Percentiles rank a stretch among this genome's conserved stretches.
These are phyloP conservation scores for Sporopachydermia lactativora DNA, from an alignment of 805 yeast genomes.

Conservation along the genomic window DNA sequence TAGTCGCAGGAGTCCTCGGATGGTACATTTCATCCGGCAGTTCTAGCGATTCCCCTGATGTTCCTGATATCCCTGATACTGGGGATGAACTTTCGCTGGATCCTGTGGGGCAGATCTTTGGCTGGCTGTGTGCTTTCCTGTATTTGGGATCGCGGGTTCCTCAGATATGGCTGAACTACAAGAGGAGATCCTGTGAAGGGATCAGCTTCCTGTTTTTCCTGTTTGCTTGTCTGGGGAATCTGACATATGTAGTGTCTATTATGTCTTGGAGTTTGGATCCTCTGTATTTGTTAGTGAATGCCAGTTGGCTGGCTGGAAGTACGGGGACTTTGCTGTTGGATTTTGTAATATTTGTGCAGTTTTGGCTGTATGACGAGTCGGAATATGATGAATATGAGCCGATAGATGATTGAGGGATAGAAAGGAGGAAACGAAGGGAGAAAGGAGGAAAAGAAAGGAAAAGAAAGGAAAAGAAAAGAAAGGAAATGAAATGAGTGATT, in stretches of 20 bases:
- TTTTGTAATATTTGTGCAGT: slow-evolving; percentile 72
- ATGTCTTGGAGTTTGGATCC: slow-evolving; percentile 51
- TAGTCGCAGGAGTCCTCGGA: slow-evolving; percentile 72
- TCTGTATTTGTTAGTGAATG: slow-evolving; percentile 62
- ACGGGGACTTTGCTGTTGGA: slow-evolving; percentile 79
- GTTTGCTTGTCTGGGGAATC: slow-evolving; percentile 89
- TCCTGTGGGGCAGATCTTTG: slow-evolving; percentile 74
- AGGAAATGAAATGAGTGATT: too few species aligned
- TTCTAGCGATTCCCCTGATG: slow-evolving; percentile 22
- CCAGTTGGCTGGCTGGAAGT: slow-evolving; percentile 89
- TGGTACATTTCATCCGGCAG: slow-evolving; percentile 60
- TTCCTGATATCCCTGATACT: slow-evolving; percentile 20
- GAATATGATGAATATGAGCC: slow-evolving; percentile 8
- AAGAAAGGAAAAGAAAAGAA: too few species aligned
- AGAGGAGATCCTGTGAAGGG: slow-evolving; percentile 89
- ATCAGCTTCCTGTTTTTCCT: slow-evolving; percentile 85
- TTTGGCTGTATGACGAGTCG: slow-evolving; percentile 52
- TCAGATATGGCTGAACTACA: slow-evolving; percentile 72
- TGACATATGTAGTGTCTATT: slow-evolving; percentile 81
- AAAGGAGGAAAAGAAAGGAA: too few species aligned
- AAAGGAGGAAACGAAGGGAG: too few species aligned
- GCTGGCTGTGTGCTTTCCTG: slow-evolving; percentile 62
- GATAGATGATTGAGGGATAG: neutral
- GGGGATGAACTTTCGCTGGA: slow-evolving; percentile 39
- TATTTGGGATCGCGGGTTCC: slow-evolving; percentile 87